A percentile compares a stretch with the other conserved stretches of the same genome.
Conservation (phyloP, 108 stramenopile species). For the Skeletonema tropicum region DNA sequence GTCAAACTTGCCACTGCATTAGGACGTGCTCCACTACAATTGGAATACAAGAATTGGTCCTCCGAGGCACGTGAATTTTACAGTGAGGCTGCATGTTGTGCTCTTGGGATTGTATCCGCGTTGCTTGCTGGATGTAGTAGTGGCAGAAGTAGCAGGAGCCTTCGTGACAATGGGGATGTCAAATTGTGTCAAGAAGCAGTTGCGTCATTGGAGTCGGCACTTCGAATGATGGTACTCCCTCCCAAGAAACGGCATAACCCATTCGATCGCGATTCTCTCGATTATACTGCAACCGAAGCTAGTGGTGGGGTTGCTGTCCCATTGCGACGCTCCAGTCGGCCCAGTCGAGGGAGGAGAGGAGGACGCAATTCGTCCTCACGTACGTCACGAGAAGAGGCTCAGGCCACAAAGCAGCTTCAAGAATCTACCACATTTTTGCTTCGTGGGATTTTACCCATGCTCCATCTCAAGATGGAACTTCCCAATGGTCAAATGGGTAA, state of each 20-base stretch:
- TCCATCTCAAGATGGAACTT: conserved; percentile 60
- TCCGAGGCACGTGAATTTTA: conserved; percentile 65
- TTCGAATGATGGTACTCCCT: conserved; percentile 19
- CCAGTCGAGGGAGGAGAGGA: conserved; percentile 7
- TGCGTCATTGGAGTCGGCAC: conserved; percentile 30
- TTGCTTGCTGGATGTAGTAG: conserved; percentile 21
- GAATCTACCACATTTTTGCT: conserved; percentile 61
- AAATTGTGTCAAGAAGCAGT: conserved; percentile 21
- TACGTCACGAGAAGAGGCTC: not conserved
- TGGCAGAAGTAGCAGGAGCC: not conserved
- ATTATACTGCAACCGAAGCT: not conserved
- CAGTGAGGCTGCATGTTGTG: conserved; percentile 54
- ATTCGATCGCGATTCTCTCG: conserved; percentile 1
- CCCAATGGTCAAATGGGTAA: conserved; percentile 80
- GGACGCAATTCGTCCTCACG: not conserved
- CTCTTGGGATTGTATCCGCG: conserved; percentile 57
- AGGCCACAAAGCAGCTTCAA: conserved; percentile 25
- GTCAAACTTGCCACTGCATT: conserved; percentile 29
- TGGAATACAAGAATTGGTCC: conserved; percentile 76
- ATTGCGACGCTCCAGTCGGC: not conserved
- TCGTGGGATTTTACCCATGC: conserved; percentile 61
- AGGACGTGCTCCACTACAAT: conserved; percentile 41
- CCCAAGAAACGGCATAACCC: not conserved
- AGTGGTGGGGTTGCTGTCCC: not conserved
- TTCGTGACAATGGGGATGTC: not conserved